Base-by-base conservation (phyloP, 2,329 filamentous ascomycete genomes). In the Trichophyton mentagrophytes region DNA sequence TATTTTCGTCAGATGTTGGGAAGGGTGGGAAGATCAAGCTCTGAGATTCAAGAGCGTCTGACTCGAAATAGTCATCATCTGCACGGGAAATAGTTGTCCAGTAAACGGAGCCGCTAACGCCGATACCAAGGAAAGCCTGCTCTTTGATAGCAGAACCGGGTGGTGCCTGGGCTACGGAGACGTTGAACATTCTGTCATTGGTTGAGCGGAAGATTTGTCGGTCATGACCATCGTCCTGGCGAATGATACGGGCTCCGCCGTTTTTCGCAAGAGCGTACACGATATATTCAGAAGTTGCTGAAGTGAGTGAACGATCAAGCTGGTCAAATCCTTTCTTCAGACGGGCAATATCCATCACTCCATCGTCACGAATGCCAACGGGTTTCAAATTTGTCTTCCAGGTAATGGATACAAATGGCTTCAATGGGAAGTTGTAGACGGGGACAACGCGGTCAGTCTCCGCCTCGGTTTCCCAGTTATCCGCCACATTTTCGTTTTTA, bases 291-390 rank as follows among this genome's bases (percentile, higher is more conserved):
- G 89, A 86, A 27, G 90, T 92, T 17, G 92, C 91, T 3, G 91
- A 88, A 57, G 92, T 92, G 36, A 99, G 81, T 64, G 91, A 95
- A 65, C 95, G 88, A 71, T 99, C 93, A 64, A 96, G 86, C 76
- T 97, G 93, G 70, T 99, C 93, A 68, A 97, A 97, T 3, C 96
- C 90, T 77, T 97, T 97, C 80, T 96, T 96, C 65, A 97, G 80
- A 61, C 90, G 85, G 58, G 93, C 92, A 70, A 99, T 93, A 67
- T 96, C 90, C 79, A 96, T 88, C 67, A 96, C 85, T 49, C 86
- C 82, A 66, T 92, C 87, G 61, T 89, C 84, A 42, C 87, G 85
- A 72, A 97, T 86, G 27, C 79, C 72, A 62, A 84, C 78, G 71
- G 84, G 79, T 75, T 74, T 70, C 69, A 80, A 73, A 59, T 68